Base-by-base conservation (phyloP, 331 rosid species). In the Pyracantha coccinea region DNA sequence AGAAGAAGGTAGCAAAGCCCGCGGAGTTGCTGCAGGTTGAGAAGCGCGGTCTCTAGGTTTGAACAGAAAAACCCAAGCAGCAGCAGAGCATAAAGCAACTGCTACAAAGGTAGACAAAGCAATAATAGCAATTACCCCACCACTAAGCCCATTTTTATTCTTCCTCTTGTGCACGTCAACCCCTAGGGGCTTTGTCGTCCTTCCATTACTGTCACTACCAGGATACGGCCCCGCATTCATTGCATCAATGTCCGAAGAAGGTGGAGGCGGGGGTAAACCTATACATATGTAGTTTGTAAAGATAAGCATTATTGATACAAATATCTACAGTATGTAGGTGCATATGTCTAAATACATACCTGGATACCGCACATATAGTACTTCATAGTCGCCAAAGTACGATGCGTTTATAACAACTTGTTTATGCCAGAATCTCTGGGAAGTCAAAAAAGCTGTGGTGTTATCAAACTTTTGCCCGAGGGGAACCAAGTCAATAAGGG, bases 211-310 rank as follows among this genome's bases (percentile, higher is more conserved):
- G 74, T 72, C 84, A 78, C 57, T 61, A 35, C 74, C 76, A 13
- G 87, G 59, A 86, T 80, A 88, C 6, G 97, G 97, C 62, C 88
- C 97, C 4, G 76, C 92, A 76, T 88, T 85, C 50, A 82, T 66
- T 8, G 79, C 74, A 66, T 78, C 74, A 64, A 77, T 80, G 75
- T 82, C 89, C 52, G 85, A 81, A 73, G 92, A 80, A 79, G 97
- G 99, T 64, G 97, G 99, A 57, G 97, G 84, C 75, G 82, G 88
- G 35, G 99, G 96, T 74, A 94, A 85, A 83, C 97, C 98, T 93
- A 59, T 27, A 72, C 32, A 81, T 45, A 71, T 55, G 76, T 45
- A 83, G 65, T 33, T 73, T 45, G 59, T 83, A 79, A 82, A 79
- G 58, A 25, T 33, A 45, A 75, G 74, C 27, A 58, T 75, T 67